phyloP scores from a whole-genome alignment of 345 rosid species.

The Lagerstroemia speciosa region DNA sequence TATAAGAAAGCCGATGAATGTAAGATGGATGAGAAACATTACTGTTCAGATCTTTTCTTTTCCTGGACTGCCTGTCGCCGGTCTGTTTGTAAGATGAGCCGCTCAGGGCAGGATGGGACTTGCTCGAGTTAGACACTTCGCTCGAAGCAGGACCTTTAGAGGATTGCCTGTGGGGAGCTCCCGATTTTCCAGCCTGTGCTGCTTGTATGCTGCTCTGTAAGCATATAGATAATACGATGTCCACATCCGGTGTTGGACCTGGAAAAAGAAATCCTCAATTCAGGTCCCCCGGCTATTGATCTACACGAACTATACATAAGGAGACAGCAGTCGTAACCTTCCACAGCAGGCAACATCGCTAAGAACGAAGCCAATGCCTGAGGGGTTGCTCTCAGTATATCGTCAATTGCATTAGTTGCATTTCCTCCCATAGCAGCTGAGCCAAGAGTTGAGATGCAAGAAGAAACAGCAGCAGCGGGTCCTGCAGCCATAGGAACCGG shows the following conservation, averaged over 20 bases:
- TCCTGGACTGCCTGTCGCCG: conserved; percentile 48
- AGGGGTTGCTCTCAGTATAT: conserved; percentile 70
- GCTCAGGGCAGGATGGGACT: conserved; percentile 35
- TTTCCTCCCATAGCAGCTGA: conserved; percentile 30
- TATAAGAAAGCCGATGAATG: background rate
- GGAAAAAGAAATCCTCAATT: conserved; percentile 7
- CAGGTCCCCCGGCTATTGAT: background rate
- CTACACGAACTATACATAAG: background rate
- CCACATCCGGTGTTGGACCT: conserved; percentile 81
- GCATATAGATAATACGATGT: conserved; percentile 75
- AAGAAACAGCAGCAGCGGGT: conserved; percentile 26
- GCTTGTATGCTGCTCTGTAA: conserved; percentile 63
- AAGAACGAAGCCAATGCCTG: conserved; percentile 64
- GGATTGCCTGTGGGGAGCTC: conserved; percentile 20
- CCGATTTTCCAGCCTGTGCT: conserved; percentile 34
- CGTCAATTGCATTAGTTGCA: conserved; percentile 40
- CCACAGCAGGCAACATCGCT: conserved; percentile 63
- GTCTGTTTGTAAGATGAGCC: conserved; percentile 53
- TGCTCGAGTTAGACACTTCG: conserved; percentile 63
- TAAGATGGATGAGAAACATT: conserved; percentile 10
- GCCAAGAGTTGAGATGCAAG: conserved; percentile 30
- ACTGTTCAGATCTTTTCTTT: conserved; percentile 63
- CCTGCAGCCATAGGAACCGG: conserved; percentile 28
- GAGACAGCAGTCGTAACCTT: conserved; percentile 40
- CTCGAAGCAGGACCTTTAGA: conserved; percentile 41